Evolutionary conservation across 495 filamentous ascomycete genomes (phyloP).

Genomic region (Neurospora sp.): DNA sequence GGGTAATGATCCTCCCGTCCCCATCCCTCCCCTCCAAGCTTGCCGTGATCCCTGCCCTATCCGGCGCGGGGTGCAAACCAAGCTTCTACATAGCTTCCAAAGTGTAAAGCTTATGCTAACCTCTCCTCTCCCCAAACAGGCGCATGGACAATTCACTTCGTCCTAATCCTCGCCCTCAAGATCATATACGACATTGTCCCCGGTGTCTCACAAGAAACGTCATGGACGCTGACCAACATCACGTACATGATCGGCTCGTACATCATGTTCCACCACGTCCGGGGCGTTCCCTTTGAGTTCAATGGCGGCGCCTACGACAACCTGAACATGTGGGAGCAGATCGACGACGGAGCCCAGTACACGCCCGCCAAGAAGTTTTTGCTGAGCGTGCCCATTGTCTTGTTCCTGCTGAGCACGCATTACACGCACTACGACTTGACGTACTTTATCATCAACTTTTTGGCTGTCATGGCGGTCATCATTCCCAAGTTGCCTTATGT

Average conservation of each 20-base stretch:
- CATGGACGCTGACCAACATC: slow-evolving; percentile 97
- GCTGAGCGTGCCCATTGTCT: slow-evolving; percentile 81
- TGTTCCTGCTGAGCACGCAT: slow-evolving; percentile 95
- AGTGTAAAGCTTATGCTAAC: slow-evolving; percentile 3
- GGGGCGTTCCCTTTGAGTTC: slow-evolving; percentile 97
- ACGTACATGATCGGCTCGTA: slow-evolving; percentile 98
- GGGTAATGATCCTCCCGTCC: slow-evolving; percentile 47
- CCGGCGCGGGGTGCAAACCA: not conserved
- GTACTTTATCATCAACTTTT: slow-evolving; percentile 93
- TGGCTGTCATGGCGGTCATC: slow-evolving; percentile 82
- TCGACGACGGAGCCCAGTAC: slow-evolving; percentile 98
- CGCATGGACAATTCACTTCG: slow-evolving; percentile 93
- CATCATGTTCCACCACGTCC: slow-evolving; percentile 98
- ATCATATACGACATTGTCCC: slow-evolving; percentile 94
- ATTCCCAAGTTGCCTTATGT: slow-evolving; percentile 94
- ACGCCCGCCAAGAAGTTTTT: slow-evolving; percentile 98
- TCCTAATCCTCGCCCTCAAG: slow-evolving; percentile 81
- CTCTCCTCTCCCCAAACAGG: slow-evolving; percentile 40
- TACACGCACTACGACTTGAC: slow-evolving; percentile 96
- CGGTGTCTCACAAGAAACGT: slow-evolving; percentile 89
- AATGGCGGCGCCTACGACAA: slow-evolving; percentile 99
- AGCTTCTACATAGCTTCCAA: not conserved
- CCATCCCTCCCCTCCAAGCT: not conserved
- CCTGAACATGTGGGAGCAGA: slow-evolving; percentile 99
- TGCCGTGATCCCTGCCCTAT: not conserved